These are phyloP conservation scores for Filosporella fistucella DNA, from an alignment of 495 filamentous ascomycete genomes.

Conservation along the genomic window DNA sequence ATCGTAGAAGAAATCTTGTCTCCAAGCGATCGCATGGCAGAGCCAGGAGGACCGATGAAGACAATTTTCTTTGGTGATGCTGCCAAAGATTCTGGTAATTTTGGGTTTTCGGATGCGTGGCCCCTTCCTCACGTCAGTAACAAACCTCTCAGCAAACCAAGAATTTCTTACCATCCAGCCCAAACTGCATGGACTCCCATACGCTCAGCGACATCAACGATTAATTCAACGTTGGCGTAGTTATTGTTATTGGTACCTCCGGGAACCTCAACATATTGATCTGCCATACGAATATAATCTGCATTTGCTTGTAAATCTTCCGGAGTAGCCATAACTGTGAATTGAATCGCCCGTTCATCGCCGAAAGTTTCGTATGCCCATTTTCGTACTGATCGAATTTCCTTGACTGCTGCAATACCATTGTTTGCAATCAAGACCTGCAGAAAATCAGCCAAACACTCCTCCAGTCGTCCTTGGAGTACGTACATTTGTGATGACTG, in stretches of 20 bases:
- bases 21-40: conserved; percentile 96
- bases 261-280: conserved; percentile 99
- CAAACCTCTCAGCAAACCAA: not conserved
- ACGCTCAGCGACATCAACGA: conserved; percentile 98
- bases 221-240: conserved; percentile 98
- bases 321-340: conserved; percentile 99
- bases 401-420: conserved; percentile 98
- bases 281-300: conserved; percentile 99
- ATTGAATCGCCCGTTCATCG: conserved; percentile 96
- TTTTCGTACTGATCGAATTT: conserved; percentile 97
- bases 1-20: conserved; percentile 99
- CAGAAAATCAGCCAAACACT: not conserved
- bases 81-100: conserved; percentile 90
- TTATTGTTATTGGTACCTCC: conserved; percentile 99
- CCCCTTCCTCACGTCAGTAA: conserved; percentile 54
- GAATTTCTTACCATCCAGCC: conserved; percentile 82
- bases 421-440: conserved; percentile 99
- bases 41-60: conserved; percentile 96
- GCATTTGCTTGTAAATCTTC: conserved; percentile 97
- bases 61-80: conserved; percentile 97
- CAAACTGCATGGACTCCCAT: conserved; percentile 98
- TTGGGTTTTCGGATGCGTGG: conserved; percentile 98
- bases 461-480: not conserved
- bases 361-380: conserved; percentile 99
- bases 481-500: conserved; percentile 92